These are phyloP conservation scores for Chlamydomonas applanata DNA, from an alignment of 139 green algal genomes.

Conservation along the genomic window DNA sequence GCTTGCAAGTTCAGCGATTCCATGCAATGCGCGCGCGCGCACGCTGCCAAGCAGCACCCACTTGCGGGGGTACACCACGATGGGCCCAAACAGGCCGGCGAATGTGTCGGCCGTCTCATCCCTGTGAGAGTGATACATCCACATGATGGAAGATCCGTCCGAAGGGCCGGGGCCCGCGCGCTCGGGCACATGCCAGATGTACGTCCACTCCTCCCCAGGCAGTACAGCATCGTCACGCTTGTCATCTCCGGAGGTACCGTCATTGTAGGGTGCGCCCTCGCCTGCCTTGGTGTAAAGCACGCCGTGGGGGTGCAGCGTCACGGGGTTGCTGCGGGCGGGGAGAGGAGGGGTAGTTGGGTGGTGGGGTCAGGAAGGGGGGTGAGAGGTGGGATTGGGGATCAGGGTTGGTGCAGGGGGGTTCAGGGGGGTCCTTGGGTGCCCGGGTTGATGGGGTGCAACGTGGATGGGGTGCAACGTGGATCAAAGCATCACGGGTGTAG, in stretches of 20 bases:
- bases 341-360: no score
- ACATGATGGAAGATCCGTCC: conserved; percentile 63
- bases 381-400: no score
- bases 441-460: no score
- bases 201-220: conserved; percentile 29
- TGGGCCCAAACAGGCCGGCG: conserved; percentile 57
- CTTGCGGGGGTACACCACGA: conserved; percentile 47
- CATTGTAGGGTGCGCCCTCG: conserved; percentile 67
- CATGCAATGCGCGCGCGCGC: no score
- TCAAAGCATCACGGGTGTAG: no score
- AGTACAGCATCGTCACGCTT: conserved; percentile 34
- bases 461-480: no score
- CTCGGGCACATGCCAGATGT: conserved; percentile 61
- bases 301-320: conserved; percentile 68
- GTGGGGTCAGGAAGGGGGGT: no score
- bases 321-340: background rate
- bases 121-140: conserved; percentile 55
- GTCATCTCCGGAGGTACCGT: conserved; percentile 38
- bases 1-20: no score
- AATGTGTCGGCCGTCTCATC: conserved; percentile 51
- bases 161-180: conserved; percentile 55
- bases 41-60: background rate
- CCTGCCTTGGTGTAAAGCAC: conserved; percentile 68
- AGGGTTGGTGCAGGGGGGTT: no score
- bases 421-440: no score